These are phyloP conservation scores for Talaromyces atroroseus DNA, from an alignment of 2,329 filamentous ascomycete genomes.

Conservation along the genomic window DNA sequence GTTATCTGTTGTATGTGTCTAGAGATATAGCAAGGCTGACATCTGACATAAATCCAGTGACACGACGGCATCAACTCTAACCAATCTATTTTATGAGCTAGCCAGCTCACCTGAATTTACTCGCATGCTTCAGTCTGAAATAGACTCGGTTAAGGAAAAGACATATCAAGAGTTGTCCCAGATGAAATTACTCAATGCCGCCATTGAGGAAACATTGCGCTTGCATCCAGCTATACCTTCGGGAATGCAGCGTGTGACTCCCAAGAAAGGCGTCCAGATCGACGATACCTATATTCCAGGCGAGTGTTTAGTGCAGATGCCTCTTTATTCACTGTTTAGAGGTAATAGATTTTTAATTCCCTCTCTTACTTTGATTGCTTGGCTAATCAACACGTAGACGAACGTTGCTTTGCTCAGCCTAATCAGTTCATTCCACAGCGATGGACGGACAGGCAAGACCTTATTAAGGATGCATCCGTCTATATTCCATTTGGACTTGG, in stretches of 20 bases:
- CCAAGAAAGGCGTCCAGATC: slow-evolving; percentile 18
- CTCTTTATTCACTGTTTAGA: slow-evolving; percentile 18
- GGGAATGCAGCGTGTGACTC: slow-evolving; percentile 28
- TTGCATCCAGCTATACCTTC: slow-evolving; percentile 16
- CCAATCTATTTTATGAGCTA: slow-evolving; percentile 15
- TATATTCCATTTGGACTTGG: slow-evolving; percentile 12
- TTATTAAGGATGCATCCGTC: slow-evolving; percentile 6
- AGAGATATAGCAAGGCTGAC: slow-evolving; percentile 15
- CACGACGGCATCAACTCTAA: slow-evolving; percentile 15
- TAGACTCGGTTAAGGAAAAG: slow-evolving; percentile 16
- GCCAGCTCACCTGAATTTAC: slow-evolving; percentile 17
- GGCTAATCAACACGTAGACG: slow-evolving; percentile 3
- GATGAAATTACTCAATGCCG: slow-evolving; percentile 17
- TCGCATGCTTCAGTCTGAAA: slow-evolving; percentile 15
- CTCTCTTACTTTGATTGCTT: background rate
- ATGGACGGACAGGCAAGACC: slow-evolving; percentile 7
- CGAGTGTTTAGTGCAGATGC: slow-evolving; percentile 15
- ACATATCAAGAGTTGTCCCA: slow-evolving; percentile 17
- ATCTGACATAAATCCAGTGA: slow-evolving; percentile 13
- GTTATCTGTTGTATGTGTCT: background rate
- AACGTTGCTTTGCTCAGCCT: slow-evolving; percentile 9
- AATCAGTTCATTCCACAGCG: slow-evolving; percentile 12
- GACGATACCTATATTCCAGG: slow-evolving; percentile 16
- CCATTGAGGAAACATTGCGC: slow-evolving; percentile 20
- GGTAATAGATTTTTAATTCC: slow-evolving; percentile 8